Percentiles rank a stretch among this genome's conserved stretches.
Evolutionary conservation across 192 early-diverging fungal genomes (phyloP).

Genomic region (Coemansia sp.): DNA sequence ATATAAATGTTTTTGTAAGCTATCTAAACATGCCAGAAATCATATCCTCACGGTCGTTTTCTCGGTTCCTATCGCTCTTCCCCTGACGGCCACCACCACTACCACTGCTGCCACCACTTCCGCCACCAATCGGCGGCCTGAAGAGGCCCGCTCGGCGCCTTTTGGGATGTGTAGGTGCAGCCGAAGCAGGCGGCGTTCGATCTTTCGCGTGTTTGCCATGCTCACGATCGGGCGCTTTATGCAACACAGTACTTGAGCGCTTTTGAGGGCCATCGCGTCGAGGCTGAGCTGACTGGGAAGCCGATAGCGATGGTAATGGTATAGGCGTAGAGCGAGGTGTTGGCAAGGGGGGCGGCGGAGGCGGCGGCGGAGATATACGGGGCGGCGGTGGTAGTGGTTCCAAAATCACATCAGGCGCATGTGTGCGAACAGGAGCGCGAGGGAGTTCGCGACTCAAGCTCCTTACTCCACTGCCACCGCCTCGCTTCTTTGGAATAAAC

Average conservation of each 20-base stretch:
- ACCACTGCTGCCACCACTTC: background rate
- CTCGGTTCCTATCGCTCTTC: background rate
- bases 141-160: constrained; percentile 26
- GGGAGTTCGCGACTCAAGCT: background rate
- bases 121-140: constrained; percentile 10
- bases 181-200: background rate
- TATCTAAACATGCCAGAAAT: constrained; percentile 28
- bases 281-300: background rate
- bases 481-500: constrained; percentile 48
- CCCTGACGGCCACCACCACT: constrained; percentile 7
- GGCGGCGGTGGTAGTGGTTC: constrained; percentile 2
- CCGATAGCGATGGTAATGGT: background rate
- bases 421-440: background rate
- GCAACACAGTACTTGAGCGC: background rate
- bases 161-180: constrained; percentile 4
- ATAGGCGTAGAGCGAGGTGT: background rate
- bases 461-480: background rate
- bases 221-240: background rate
- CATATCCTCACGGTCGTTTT: constrained; percentile 26
- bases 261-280: background rate
- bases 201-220: background rate
- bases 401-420: background rate
- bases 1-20: no score
- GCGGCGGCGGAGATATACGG: background rate
- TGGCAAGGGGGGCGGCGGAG: background rate